Conservation (phyloP, 176 grass and related monocot genomes). For the Aegilops sharonensis region DNA sequence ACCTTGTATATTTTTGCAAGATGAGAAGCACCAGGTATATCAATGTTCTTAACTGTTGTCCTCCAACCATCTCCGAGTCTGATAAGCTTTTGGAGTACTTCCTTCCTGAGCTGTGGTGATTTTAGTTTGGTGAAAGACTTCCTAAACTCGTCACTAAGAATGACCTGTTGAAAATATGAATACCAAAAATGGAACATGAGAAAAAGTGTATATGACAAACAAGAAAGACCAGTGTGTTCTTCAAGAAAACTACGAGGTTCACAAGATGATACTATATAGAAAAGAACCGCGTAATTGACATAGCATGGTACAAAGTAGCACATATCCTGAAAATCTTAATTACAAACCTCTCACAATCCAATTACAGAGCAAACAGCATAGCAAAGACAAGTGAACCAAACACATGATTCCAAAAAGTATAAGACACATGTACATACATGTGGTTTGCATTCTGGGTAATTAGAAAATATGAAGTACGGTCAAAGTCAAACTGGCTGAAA, state of each 20-base stretch:
- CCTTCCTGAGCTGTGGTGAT: slow-evolving; percentile 36
- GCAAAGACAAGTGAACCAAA: not conserved
- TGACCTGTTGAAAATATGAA: slow-evolving; percentile 42
- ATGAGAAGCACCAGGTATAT: slow-evolving; percentile 22
- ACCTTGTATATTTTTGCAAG: slow-evolving; percentile 55
- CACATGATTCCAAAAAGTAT: not conserved
- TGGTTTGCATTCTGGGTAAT: no score
- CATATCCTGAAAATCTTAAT: not conserved
- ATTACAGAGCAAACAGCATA: not conserved
- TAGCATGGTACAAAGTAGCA: not conserved
- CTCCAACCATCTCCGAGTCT: slow-evolving; percentile 67
- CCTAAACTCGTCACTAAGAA: slow-evolving; percentile 73
- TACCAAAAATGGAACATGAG: not conserved
- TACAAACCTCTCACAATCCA: not conserved
- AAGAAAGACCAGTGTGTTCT: not conserved
- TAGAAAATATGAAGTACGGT: not conserved
- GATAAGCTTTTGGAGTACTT: slow-evolving; percentile 55
- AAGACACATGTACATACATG: not conserved
- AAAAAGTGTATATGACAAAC: not conserved
- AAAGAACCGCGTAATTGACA: no score
- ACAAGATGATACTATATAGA: not conserved
- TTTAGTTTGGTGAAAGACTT: slow-evolving; percentile 64
- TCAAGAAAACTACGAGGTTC: not conserved
- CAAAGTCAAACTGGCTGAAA: not conserved
- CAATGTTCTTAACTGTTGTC: slow-evolving; percentile 26